Base-by-base conservation (phyloP, 2,329 filamentous ascomycete genomes). In the Colletotrichum camelliae region DNA sequence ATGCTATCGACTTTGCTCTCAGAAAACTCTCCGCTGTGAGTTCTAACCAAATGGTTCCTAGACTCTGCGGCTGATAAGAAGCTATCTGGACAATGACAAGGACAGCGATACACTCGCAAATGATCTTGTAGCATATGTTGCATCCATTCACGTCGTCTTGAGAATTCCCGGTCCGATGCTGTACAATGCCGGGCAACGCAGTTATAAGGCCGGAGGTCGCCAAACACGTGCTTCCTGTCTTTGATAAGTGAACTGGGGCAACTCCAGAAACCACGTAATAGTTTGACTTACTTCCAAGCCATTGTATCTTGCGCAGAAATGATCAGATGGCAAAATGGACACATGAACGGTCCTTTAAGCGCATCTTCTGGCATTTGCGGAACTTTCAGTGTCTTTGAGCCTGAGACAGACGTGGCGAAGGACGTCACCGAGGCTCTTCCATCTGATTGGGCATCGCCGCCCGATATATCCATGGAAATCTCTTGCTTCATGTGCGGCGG, bases 311-410 rank as follows among this genome's bases (percentile, higher is more conserved):
- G 78, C 1, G 82, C 77, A 2, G 75, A 81, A 5, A 86, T 80
- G 7, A 86, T 80, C 55, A 81, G 80, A 35, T 81, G 86, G 66
- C 86, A 87, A 10, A 85, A 86, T 0, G 84, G 85, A 43, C 86
- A 87, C 72, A 86, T 81, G 52, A 87, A 86, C 0, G 81, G 79
- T 1, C 81, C 80, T 12, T 79, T 61, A 0, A 64, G 33, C 0
- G 81, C 78, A 2, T 77, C 77, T 37, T 77, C 74, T 0, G 83
- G 82, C 4, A 77, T 67, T 4, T 67, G 81, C 21, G 76, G 85
- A 9, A 80, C 69, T 27, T 61, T 79, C 33, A 75, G 65, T 21
- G 39, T n/a, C 10, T 76, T 6, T 72, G 66, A 33, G 15, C 66
- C 70, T 33, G 70, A 78, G 6, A 65, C 76, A 0, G 82, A 82